Evolutionary conservation across 176 grass and related monocot species (phyloP).

Genomic region (Oryza longistaminata): DNA sequence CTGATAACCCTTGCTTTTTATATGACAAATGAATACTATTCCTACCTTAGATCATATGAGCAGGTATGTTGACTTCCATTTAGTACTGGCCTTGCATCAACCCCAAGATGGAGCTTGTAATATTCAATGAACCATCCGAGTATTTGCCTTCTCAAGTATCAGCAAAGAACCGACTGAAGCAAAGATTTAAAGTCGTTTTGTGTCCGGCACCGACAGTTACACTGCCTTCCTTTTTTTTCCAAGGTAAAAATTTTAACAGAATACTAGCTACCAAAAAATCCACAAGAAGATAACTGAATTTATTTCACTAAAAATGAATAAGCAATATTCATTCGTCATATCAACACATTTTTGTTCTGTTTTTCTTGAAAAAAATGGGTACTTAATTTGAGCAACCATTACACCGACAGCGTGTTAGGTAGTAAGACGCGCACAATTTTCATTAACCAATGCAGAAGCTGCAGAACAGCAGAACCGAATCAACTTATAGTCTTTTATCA

Average conservation of each 20-base stretch:
- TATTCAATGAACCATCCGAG: conserved; percentile 21
- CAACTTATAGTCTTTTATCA: neutral
- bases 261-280: neutral
- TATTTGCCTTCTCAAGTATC: conserved; percentile 34
- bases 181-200: neutral
- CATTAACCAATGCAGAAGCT: neutral
- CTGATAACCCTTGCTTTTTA: conserved; percentile 13
- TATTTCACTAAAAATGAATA: neutral
- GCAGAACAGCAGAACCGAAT: neutral
- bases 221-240: no score
- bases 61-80: conserved; percentile 37
- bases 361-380: neutral
- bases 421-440: neutral
- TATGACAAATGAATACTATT: conserved; percentile 2
- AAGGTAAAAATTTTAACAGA: no score
- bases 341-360: neutral
- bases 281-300: neutral
- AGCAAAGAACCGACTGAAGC: neutral
- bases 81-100: conserved; percentile 12
- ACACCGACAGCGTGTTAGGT: neutral
- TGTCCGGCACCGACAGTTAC: conserved; percentile 17
- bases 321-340: no score
- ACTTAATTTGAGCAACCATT: neutral
- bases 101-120: conserved; percentile 31
- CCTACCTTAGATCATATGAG: conserved; percentile 25